Base-by-base conservation (phyloP, 768 basidiomycete genomes). In the Podaxis sp. region DNA sequence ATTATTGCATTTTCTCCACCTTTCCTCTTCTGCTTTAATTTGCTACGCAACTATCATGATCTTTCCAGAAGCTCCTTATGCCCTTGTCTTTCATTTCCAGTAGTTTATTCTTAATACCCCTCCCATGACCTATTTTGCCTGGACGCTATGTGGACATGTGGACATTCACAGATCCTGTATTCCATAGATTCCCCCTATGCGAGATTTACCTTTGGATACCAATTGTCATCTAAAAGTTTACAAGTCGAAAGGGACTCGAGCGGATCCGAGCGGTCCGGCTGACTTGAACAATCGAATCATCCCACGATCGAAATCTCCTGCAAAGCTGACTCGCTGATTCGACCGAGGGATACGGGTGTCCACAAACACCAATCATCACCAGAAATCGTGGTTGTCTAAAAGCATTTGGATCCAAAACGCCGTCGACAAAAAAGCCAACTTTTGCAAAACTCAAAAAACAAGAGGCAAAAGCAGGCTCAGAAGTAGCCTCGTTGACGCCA, bases 381-480 rank as follows among this genome's bases (percentile, higher is more conserved):
- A 41, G 26, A 33, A 17, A 22, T 20, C 28, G 11, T 59, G 26
- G 22, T 13, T 15, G 60, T 56, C 3, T 36, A 50, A 65, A 64
- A 50, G 53, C 55, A 44, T 30, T 58, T n/a, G 60, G 54, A 20
- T 41, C 33, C 24, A 65, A 38, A 41, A 67, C 62, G 61, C n/a
- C 53, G 54, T 24, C 54, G 15, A 24, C 38, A 8, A 41, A 3
- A 76, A 76, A 72, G 66, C 71, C 20, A 73, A 62, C 77, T 15
- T 76, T 85, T 52, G 73, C 81, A 59, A 84, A 80, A 73, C 81
- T 85, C 70, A 82, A 79, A 71, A 73, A 78, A 65, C 81, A 78
- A 68, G 81, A 84, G 77, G 65, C 80, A 78, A 69, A 81, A 84
- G 72, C 73, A 72, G 67, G 70, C 70, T 61, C 64, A 68, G 72